Evolutionary conservation across 2,329 filamentous ascomycete genomes (phyloP).

Genomic region (Aureobasidium sp.): DNA sequence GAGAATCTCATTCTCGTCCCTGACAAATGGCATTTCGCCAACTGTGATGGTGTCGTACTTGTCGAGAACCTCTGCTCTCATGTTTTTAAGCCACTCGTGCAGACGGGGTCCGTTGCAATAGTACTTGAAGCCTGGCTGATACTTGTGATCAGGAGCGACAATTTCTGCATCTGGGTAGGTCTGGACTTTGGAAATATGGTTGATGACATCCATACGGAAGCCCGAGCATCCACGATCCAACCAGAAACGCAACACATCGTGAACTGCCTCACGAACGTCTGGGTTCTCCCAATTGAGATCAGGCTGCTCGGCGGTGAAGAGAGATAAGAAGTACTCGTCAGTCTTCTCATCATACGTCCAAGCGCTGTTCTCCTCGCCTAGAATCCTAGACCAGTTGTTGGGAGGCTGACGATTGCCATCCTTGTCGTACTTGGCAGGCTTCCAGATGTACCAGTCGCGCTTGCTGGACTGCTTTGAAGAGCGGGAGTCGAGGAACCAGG

Average conservation of each 20-base stretch:
- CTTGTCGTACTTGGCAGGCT: conserved; percentile 46
- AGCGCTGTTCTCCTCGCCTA: conserved; percentile 30
- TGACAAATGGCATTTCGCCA: conserved; percentile 53
- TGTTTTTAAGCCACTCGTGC: conserved; percentile 50
- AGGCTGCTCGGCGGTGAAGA: conserved; percentile 42
- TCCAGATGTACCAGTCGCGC: conserved; percentile 61
- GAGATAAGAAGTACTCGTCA: conserved; percentile 40
- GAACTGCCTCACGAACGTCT: conserved; percentile 38
- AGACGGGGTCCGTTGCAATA: conserved; percentile 53
- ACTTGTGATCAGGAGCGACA: conserved; percentile 33
- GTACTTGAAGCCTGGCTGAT: conserved; percentile 42
- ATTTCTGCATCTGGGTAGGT: conserved; percentile 37
- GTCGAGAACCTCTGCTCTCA: conserved; percentile 44
- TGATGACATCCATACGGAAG: conserved; percentile 44
- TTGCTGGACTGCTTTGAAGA: conserved; percentile 46
- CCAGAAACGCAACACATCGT: conserved; percentile 43
- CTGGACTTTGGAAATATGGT: conserved; percentile 41
- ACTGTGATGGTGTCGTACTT: conserved; percentile 54
- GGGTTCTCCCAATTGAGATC: conserved; percentile 45
- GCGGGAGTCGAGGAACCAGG: conserved; percentile 52
- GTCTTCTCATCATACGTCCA: conserved; percentile 43
- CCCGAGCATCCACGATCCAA: conserved; percentile 40
- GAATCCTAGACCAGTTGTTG: conserved; percentile 44
- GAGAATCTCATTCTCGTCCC: conserved; percentile 37
- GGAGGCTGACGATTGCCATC: conserved; percentile 51